Evolutionary conservation across 1,284 basidiomycete species (phyloP), one percentile per base, ranked within the genome.

Genomic region (Moniliophthora roreri): DNA sequence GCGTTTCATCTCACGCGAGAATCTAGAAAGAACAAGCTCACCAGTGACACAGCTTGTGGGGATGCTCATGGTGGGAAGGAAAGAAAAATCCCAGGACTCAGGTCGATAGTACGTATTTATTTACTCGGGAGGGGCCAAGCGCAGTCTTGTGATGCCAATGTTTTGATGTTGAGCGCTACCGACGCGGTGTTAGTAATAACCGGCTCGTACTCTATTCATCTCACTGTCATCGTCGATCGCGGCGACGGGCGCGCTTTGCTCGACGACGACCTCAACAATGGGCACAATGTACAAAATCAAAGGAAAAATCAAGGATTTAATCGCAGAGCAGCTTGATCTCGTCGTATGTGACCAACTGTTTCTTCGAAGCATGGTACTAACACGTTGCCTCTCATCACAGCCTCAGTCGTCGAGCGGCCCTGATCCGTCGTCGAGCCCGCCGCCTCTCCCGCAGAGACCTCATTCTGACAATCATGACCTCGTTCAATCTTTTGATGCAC

Each of bases 1-100:
- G 89, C 89, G 72, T 80, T 89, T 91, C 89, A 84, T 91, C 89
- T 52, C 55, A 13, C 21, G 50, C 23, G 47, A 52, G 52, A 18
- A 41, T 45, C 57, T 47, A 36, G 34, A 56, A 40, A 40, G 36
- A 51, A 32, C 10, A 24, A 45, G 51, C 58, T 57, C 48, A 57
- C 57, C 39, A 24, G 20, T 21, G 2, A 10, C n/a, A 18, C 40
- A 2, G 10, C 7, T 18, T 41, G n/a, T 23, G 23, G 20, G 5
- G 4, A n/a, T 18, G 23, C 18, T 4, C 13, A 4, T 41, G 40
- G 18, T 18, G 10, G 40, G 23, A 41, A 41, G 18, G 40, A 41
- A 41, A 20, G 40, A 20, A 41, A 20, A 41, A 41, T 18, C 40
- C 4, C 13, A 11, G 40, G 21, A 13, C 18, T 11, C 18, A 20